These are phyloP conservation scores for Camelina laxa DNA, from an alignment of 345 rosid genomes.

Conservation along the genomic window DNA sequence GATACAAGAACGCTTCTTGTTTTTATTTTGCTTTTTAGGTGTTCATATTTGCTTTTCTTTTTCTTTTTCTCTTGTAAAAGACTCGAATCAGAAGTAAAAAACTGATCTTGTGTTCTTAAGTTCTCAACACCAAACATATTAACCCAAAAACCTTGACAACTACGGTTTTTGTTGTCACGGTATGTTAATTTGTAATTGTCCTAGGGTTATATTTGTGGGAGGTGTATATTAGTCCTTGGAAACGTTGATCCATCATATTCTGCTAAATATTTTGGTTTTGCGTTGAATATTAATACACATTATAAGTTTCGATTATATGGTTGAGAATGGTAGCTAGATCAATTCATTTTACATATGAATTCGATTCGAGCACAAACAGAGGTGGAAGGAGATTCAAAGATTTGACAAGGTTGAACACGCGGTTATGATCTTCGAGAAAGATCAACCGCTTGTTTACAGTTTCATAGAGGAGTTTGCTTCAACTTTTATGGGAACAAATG, in stretches of 20 bases:
- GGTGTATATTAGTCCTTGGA: too few relatives aligned
- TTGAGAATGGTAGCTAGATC: too few relatives aligned
- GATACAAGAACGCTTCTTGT: too few relatives aligned
- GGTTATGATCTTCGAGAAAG: conserved; percentile 65
- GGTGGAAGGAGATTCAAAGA: conserved; percentile 48
- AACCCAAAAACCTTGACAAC: too few relatives aligned
- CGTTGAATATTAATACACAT: too few relatives aligned
- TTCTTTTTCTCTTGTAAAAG: background rate
- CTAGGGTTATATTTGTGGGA: too few relatives aligned
- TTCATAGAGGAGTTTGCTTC: conserved; percentile 75
- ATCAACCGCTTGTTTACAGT: conserved; percentile 62
- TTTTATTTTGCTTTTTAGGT: background rate
- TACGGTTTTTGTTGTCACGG: too few relatives aligned
- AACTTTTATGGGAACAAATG: conserved; percentile 78
- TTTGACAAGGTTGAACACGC: conserved; percentile 85
- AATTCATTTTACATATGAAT: conserved; percentile 40
- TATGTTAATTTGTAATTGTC: too few relatives aligned
- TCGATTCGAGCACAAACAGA: conserved; percentile 79
- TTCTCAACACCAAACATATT: too few relatives aligned
- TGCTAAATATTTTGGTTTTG: too few relatives aligned
- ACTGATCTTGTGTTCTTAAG: background rate
- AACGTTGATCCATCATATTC: too few relatives aligned
- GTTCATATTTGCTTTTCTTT: background rate
- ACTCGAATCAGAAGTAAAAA: conserved; percentile 3
- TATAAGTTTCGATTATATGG: too few relatives aligned